These are phyloP conservation scores for Pterocarpus macrocarpus DNA, from an alignment of 306 rosid genomes.

Conservation along the genomic window DNA sequence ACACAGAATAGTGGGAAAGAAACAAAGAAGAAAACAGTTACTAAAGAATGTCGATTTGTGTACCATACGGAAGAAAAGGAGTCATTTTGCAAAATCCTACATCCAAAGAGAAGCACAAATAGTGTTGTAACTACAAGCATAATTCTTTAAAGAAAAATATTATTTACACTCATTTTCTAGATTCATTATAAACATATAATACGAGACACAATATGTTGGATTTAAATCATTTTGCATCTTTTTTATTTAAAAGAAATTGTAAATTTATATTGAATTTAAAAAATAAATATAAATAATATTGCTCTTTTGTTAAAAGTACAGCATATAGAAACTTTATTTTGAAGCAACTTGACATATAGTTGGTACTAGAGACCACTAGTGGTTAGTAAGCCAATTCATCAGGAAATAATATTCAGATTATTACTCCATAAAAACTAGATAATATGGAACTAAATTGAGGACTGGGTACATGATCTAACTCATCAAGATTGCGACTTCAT, in stretches of 20 bases:
- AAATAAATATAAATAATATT: too few relatives aligned
- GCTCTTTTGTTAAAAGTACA: too few relatives aligned
- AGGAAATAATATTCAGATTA: conserved; percentile 30
- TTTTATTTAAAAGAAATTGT: too few relatives aligned
- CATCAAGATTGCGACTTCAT: conserved; percentile 49
- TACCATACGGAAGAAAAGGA: conserved; percentile 29
- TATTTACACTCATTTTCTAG: too few relatives aligned
- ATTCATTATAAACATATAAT: background rate
- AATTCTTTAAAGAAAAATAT: background rate
- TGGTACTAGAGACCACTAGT: conserved; percentile 43
- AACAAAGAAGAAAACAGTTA: background rate
- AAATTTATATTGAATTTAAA: too few relatives aligned
- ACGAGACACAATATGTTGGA: too few relatives aligned
- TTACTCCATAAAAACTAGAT: background rate
- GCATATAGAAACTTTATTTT: conserved; percentile 38
- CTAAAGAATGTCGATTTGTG: conserved; percentile 9
- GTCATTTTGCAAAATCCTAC: background rate
- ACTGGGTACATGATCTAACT: conserved; percentile 30
- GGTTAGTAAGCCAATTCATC: conserved; percentile 46
- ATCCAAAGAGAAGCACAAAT: background rate
- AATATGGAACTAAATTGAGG: conserved; percentile 42
- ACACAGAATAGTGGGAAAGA: background rate
- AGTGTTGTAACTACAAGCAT: conserved; percentile 26
- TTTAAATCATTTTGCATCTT: too few relatives aligned
- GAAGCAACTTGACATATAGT: conserved; percentile 52